A percentile compares a stretch with the other conserved stretches of the same genome.
Evolutionary conservation across 345 rosid genomes (phyloP).

Genomic region (Heritiera fomes): DNA sequence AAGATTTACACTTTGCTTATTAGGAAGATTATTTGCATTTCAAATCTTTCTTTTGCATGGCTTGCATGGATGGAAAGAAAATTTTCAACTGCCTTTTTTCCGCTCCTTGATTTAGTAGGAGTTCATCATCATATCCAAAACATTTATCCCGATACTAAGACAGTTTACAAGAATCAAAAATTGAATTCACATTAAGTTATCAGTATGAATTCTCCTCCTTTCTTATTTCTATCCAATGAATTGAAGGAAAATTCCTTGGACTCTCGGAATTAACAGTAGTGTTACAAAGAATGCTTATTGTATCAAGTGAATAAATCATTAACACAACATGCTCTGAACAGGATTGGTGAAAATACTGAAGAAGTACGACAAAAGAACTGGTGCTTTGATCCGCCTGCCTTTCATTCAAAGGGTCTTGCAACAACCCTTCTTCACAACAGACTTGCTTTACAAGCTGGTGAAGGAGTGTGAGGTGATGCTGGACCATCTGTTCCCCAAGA

Average conservation of each 20-base stretch:
- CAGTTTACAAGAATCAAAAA: too few species aligned
- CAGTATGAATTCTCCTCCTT: too few species aligned
- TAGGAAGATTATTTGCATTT: background rate
- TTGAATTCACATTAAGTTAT: too few species aligned
- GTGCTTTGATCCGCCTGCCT: constrained; percentile 86
- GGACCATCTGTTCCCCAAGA: constrained; percentile 62
- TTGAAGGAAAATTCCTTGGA: background rate
- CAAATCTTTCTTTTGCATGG: background rate
- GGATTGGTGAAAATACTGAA: constrained; percentile 92
- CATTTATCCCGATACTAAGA: too few species aligned
- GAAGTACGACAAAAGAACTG: constrained; percentile 96
- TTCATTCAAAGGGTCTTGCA: constrained; percentile 88
- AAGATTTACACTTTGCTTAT: background rate
- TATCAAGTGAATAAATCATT: background rate
- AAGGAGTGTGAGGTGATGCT: constrained; percentile 84
- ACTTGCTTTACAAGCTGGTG: constrained; percentile 74
- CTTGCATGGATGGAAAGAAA: background rate
- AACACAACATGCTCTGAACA: constrained; percentile 25
- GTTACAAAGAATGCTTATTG: background rate
- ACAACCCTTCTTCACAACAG: constrained; percentile 96
- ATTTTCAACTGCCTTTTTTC: background rate
- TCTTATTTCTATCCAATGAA: too few species aligned
- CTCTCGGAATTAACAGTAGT: background rate
- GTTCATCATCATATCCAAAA: background rate
- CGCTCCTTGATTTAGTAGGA: background rate